Conservation (phyloP, 2,329 filamentous ascomycete genomes). For the Beauveria rudraprayagi region DNA sequence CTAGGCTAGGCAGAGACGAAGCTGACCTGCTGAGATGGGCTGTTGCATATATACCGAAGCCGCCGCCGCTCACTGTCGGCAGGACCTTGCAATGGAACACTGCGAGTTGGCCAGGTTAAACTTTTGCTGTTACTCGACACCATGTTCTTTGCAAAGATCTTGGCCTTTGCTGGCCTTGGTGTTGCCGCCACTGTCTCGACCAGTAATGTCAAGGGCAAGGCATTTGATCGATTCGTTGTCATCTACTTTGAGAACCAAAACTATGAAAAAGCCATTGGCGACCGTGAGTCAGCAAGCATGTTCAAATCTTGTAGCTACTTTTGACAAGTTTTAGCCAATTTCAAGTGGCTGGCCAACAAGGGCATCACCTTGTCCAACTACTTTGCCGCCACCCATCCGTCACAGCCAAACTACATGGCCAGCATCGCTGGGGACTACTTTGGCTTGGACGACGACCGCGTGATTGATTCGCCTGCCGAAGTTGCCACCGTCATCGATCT, state of each 20-base stretch:
- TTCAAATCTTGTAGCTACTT: too few relatives aligned
- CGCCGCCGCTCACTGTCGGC: neutral
- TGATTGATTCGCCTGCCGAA: constrained; percentile 49
- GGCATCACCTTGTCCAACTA: constrained; percentile 25
- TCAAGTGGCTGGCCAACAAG: constrained; percentile 21
- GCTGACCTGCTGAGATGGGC: neutral
- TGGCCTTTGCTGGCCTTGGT: neutral
- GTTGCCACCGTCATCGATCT: constrained; percentile 60
- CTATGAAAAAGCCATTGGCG: constrained; percentile 55
- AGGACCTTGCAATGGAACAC: neutral
- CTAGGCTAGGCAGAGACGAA: neutral
- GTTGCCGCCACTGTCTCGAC: constrained; percentile 9
- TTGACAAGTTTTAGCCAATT: constrained; percentile 16
- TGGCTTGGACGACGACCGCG: constrained; percentile 51
- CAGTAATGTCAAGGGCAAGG: constrained; percentile 18
- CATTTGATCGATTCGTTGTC: constrained; percentile 63
- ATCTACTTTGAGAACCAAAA: constrained; percentile 75
- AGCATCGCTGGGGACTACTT: constrained; percentile 55
- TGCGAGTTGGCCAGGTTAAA: neutral
- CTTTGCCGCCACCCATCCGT: constrained; percentile 54
- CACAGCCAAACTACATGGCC: constrained; percentile 61
- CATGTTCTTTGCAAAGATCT: constrained; percentile 1
- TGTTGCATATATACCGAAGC: neutral
- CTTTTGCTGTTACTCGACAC: neutral
- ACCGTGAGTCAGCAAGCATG: constrained; percentile 38